phyloP scores from a whole-genome alignment of 768 basidiomycete genomes.

The Favolaschia claudopus region DNA sequence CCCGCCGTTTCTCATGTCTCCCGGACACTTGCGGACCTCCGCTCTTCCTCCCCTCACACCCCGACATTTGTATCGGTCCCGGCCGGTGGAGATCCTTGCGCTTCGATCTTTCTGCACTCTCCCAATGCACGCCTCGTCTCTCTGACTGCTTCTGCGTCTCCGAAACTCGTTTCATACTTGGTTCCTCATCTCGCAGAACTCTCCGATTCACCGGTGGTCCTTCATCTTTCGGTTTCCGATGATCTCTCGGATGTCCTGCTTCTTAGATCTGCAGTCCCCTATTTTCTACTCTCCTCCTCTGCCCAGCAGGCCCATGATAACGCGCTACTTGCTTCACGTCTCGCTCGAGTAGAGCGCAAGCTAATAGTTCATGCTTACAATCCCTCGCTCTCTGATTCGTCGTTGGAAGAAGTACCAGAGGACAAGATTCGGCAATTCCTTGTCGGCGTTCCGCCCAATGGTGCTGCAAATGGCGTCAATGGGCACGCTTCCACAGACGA shows the following conservation, averaged over 20 bases:
- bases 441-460: constrained; percentile 37
- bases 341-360: constrained; percentile 74
- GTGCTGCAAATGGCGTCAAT: constrained; percentile 24
- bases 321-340: constrained; percentile 82
- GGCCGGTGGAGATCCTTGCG: constrained; percentile 69
- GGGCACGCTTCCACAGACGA: constrained; percentile 18
- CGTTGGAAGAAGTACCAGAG: constrained; percentile 60
- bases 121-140: constrained; percentile 56
- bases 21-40: constrained; percentile 46
- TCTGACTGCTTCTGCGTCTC: constrained; percentile 60
- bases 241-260: constrained; percentile 80
- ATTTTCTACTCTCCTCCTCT: constrained; percentile 80
- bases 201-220: constrained; percentile 67
- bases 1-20: constrained; percentile 51
- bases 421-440: constrained; percentile 70
- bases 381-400: constrained; percentile 44
- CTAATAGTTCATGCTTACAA: constrained; percentile 91
- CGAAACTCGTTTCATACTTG: constrained; percentile 64
- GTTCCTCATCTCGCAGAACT: constrained; percentile 75
- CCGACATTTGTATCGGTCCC: constrained; percentile 61
- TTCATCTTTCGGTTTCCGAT: constrained; percentile 71
- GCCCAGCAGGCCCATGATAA: constrained; percentile 89
- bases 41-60: constrained; percentile 42
- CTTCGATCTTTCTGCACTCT: constrained; percentile 59
- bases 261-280: constrained; percentile 81